Evolutionary conservation across 108 stramenopile genomes (phyloP).

Genomic region (Conticribra guillardii): DNA sequence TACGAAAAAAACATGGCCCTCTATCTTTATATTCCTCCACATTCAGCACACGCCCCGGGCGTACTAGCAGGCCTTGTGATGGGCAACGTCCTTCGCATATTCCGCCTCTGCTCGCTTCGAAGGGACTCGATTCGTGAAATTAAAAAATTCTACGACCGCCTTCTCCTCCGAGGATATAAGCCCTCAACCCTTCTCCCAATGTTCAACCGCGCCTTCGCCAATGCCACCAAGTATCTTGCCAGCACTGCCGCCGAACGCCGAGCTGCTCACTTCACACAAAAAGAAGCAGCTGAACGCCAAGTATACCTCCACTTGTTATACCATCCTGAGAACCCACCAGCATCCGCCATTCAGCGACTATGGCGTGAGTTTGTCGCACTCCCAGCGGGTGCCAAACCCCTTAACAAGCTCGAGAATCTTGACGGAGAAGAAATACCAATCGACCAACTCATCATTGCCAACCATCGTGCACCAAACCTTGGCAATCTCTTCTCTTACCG

Average conservation of each 20-base stretch:
- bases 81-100: slow-evolving; percentile 26
- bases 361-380: background rate
- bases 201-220: slow-evolving; percentile 6
- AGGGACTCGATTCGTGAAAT: slow-evolving; percentile 9
- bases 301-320: background rate
- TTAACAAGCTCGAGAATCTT: background rate
- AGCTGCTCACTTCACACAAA: no score
- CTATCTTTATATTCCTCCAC: slow-evolving; percentile 16
- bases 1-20: slow-evolving; percentile 25
- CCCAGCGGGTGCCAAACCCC: background rate
- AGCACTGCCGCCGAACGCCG: background rate
- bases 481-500: no score
- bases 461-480: no score
- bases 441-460: background rate
- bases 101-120: slow-evolving; percentile 7
- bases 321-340: slow-evolving; percentile 1
- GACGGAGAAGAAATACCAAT: background rate
- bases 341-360: background rate
- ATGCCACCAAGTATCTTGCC: background rate
- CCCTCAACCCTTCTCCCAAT: background rate
- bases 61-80: slow-evolving; percentile 6
- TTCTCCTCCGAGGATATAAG: slow-evolving; percentile 15
- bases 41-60: background rate
- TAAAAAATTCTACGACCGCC: slow-evolving; percentile 12
- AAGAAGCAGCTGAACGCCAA: background rate